Base-by-base conservation (phyloP, 1,284 basidiomycete genomes). In the Irpex rosettiformis region DNA sequence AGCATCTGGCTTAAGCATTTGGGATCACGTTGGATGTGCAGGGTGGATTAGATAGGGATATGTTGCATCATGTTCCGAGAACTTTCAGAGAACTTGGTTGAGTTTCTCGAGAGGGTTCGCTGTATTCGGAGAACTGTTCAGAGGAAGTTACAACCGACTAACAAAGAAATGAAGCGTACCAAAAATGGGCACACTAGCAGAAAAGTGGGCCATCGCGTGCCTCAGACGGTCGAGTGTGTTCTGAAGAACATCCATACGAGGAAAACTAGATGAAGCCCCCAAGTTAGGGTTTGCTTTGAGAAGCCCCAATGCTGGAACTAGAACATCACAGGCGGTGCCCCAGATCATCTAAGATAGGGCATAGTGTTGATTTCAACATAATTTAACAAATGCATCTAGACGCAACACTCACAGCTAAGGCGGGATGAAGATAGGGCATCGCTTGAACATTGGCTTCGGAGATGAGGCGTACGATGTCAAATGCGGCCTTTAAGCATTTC, bases 341-440 rank as follows among this genome's bases (percentile, higher is more conserved):
- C 56, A 57, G 22, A 57, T 13, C 21, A 57, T 57, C 56, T 57
- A 22, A 18, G 16, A n/a, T 24, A 13, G 11, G 3, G 10, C 33
- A 24, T 52, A 24, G 33, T 43, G 16, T 33, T 13, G 6, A 18
- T 28, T 22, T 51, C 49, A 27, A n/a, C 21, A 11, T 2, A 8
- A n/a, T 45, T 37, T n/a, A n/a, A 37, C 22, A 29, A 55, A 40
- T 30, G 43, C 3, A 56, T 28, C 57, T 58, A 21, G 21, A 49
- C 6, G 18, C 27, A 54, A 16, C 4, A 59, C 66, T 57, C 57
- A 68, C 66, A 8, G 67, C 65, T 6, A 66, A 24, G n/a, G 66
- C 43, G 0, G 67, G 62, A 27, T 65, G 64, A 3, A 66, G 53
- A 54, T 57, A 59, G 30, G 42, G 49, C 13, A 56, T 54, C 30